Evolutionary conservation across 1,139 yeast species (phyloP).

Genomic region (Saccharomyces hybrid): DNA sequence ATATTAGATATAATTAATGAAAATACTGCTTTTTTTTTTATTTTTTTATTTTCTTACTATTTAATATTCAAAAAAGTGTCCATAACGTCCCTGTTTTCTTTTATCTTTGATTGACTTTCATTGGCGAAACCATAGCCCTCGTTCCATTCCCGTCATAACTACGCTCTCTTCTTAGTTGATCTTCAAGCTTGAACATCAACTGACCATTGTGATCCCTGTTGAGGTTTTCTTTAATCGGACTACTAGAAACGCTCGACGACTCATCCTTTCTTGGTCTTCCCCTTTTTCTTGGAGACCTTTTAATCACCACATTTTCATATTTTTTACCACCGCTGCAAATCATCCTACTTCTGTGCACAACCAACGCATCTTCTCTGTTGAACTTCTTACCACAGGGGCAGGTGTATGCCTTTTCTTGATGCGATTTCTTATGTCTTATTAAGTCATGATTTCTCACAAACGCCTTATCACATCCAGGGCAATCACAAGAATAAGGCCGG

Average conservation of each 20-base stretch:
- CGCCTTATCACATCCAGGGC: constrained; percentile 55
- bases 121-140: neutral
- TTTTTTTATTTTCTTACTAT: neutral
- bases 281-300: constrained; percentile 28
- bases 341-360: constrained; percentile 70
- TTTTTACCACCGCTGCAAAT: constrained; percentile 68
- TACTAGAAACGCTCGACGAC: constrained; percentile 11
- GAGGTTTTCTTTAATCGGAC: constrained; percentile 26
- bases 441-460: constrained; percentile 90
- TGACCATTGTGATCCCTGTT: constrained; percentile 20
- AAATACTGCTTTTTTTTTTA: neutral
- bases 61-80: neutral
- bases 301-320: constrained; percentile 31
- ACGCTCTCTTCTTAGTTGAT: constrained; percentile 11
- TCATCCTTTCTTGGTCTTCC: constrained; percentile 27
- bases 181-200: constrained; percentile 23
- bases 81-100: neutral
- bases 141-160: neutral
- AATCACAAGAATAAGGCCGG: constrained; percentile 69
- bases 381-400: constrained; percentile 94
- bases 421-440: constrained; percentile 84
- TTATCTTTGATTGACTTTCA: neutral
- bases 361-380: constrained; percentile 81
- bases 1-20: neutral
- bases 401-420: constrained; percentile 61